Evolutionary conservation across 345 rosid species (phyloP), one percentile per base, ranked within the genome.

Genomic region (Salix koriyanagi): DNA sequence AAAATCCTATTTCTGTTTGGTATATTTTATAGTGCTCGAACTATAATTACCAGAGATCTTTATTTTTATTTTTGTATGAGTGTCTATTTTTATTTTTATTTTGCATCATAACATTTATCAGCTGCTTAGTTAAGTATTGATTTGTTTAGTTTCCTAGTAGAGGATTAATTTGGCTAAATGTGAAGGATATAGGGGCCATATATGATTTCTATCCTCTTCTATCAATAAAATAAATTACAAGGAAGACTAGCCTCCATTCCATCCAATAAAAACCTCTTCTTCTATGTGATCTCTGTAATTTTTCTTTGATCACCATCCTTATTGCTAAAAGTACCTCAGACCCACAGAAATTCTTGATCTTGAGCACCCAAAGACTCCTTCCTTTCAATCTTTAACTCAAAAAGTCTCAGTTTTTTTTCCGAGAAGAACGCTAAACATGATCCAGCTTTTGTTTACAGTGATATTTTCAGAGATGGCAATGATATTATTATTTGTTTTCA

Each of bases 381-480:
- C 58, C 36, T 36, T 48, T 14, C 23, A 50, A 70, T 15, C 15
- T 9, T 14, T 30, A 30, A 46, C 39, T 4, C n/a, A 28, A 19
- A 23, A 48, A 50, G 42, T 16, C n/a, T 52, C 21, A 1, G 2
- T 14, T 8, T 28, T 66, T 66, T 1, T 15, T 5, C 32, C 1
- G 13, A 44, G 3, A 10, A 58, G 26, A 48, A 16, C 41, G 15
- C 1, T 4, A 72, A 67, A 74, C 19, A 83, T 83, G 85, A 76
- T 83, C 64, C 83, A 83, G 44, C 76, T 83, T 13, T 67, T 83
- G 76, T 79, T 62, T 67, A 70, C 83, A 6, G 64, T 79, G 28
- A 74, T 83, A 6, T 76, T 79, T 71, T 72, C 73, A 7, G 80
- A 83, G 73, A 79, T 83, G 80, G 80, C 76, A 11, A 26, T 73